Percentiles rank a stretch among this genome's conserved stretches.
These are phyloP conservation scores for Aspergillus fructus DNA, from an alignment of 2,329 filamentous ascomycete species.

Conservation along the genomic window DNA sequence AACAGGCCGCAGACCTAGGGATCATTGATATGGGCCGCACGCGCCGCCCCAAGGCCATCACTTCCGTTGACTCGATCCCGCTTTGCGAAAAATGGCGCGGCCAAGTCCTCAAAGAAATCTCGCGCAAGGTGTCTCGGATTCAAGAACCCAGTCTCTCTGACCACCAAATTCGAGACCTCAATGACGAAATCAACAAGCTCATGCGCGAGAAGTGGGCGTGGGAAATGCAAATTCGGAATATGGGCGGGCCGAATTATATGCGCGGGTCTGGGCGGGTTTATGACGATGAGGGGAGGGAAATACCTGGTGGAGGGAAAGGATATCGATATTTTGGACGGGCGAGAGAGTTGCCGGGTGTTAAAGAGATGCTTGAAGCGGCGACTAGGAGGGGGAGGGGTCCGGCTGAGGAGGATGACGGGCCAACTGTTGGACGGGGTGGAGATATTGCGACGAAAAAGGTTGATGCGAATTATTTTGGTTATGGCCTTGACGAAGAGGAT, in stretches of 20 bases:
- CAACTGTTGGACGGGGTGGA: constrained; percentile 49
- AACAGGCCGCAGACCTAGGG: constrained; percentile 91
- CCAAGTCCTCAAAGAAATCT: constrained; percentile 95
- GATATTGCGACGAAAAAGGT: constrained; percentile 63
- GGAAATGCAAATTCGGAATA: constrained; percentile 92
- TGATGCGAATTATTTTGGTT: constrained; percentile 94
- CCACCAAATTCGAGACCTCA: constrained; percentile 95
- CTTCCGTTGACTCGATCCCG: constrained; percentile 78
- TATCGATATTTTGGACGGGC: constrained; percentile 95
- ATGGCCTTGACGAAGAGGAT: constrained; percentile 89
- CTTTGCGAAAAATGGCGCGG: constrained; percentile 97
- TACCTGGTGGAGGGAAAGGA: constrained; percentile 73
- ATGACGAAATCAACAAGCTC: constrained; percentile 98
- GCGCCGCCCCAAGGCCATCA: constrained; percentile 87
- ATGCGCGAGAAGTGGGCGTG: constrained; percentile 99
- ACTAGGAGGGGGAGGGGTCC: constrained; percentile 62
- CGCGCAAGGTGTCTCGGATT: constrained; percentile 93
- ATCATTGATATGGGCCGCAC: constrained; percentile 92
- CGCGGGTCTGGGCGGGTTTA: constrained; percentile 68
- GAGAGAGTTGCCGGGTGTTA: constrained; percentile 86
- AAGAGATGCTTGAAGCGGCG: constrained; percentile 89
- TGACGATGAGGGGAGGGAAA: constrained; percentile 71
- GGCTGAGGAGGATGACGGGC: constrained; percentile 66
- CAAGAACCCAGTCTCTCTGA: constrained; percentile 89
- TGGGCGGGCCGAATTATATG: constrained; percentile 98